These are phyloP conservation scores for Calendula officinalis DNA, from an alignment of 129 eudicot genomes.

Conservation along the genomic window DNA sequence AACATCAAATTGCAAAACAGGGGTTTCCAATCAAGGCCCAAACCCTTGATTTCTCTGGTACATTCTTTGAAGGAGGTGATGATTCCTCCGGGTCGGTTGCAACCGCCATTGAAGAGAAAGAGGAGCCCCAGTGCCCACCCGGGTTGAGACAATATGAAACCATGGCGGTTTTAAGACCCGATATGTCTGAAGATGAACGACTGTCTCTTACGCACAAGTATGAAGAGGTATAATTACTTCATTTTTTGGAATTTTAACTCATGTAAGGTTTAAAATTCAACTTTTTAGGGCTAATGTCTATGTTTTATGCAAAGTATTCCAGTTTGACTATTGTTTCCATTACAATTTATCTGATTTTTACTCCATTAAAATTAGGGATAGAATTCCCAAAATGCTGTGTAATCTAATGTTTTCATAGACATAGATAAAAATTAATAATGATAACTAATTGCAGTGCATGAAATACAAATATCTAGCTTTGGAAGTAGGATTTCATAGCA, in stretches of 20 bases:
- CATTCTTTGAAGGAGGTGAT: constrained; percentile 87
- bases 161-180: constrained; percentile 85
- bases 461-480: too few relatives aligned
- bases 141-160: constrained; percentile 83
- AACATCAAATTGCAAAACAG: constrained; percentile 12
- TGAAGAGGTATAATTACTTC: constrained; percentile 64
- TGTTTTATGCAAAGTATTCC: background rate
- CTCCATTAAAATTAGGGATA: too few relatives aligned
- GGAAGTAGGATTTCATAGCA: too few relatives aligned
- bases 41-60: constrained; percentile 62
- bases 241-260: background rate
- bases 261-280: background rate
- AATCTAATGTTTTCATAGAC: constrained; percentile 2
- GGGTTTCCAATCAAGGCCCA: constrained; percentile 47
- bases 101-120: constrained; percentile 63
- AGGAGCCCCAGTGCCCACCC: constrained; percentile 88
- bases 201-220: constrained; percentile 79
- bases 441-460: background rate
- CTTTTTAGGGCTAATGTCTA: background rate
- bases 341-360: background rate
- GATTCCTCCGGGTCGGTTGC: constrained; percentile 37
- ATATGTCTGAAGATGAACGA: constrained; percentile 91
- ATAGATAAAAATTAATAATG: background rate
- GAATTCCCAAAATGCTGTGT: background rate
- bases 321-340: background rate